Conservation (phyloP, 192 early-diverging fungal species). For the Backusella psychrophila region DNA sequence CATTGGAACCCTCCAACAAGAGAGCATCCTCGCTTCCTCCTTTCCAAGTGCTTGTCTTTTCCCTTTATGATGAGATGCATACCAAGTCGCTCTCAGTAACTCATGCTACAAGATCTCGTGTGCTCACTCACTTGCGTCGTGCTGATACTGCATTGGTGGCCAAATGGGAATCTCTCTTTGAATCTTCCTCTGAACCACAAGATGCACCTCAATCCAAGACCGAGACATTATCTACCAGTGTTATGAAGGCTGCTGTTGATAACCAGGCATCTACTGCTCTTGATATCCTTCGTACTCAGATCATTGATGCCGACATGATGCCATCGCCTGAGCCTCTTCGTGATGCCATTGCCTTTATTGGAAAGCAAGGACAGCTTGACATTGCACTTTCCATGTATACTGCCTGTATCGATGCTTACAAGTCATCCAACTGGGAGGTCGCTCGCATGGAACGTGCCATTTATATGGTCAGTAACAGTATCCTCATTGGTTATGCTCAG, state of each 20-base stretch:
- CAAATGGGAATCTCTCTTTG: constrained; percentile 6
- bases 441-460: constrained; percentile 27
- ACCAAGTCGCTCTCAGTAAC: background rate
- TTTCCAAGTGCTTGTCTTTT: background rate
- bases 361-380: constrained; percentile 25
- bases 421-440: background rate
- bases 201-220: background rate
- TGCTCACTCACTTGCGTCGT: background rate
- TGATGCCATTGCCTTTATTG: constrained; percentile 32
- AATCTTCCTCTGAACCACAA: background rate
- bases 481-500: constrained; percentile 48
- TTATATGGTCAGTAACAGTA: constrained; percentile 40
- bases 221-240: background rate
- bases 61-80: constrained; percentile 1
- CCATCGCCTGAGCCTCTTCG: constrained; percentile 30
- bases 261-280: constrained; percentile 4
- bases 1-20: background rate
- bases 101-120: background rate
- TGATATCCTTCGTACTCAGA: constrained; percentile 14
- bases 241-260: constrained; percentile 27
- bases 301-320: background rate
- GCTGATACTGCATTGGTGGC: background rate
- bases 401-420: background rate
- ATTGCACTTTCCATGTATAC: constrained; percentile 17
- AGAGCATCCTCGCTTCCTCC: background rate